Percentiles rank a stretch among this genome's conserved stretches.
Conservation (phyloP, 768 basidiomycete genomes). For the Termitomyces sp. region DNA sequence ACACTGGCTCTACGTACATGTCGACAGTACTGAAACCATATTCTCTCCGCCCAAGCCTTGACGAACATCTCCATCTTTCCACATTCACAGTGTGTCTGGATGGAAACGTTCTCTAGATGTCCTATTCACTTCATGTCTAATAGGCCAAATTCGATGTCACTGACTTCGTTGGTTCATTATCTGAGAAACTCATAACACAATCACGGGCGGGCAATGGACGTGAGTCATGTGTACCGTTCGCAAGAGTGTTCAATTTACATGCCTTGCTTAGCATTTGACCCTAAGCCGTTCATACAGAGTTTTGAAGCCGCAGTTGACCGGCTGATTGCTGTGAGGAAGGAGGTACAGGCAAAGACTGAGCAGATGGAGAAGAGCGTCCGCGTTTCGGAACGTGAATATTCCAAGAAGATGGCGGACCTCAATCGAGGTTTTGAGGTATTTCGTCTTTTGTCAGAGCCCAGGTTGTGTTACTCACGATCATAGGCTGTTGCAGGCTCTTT, state of each 20-base stretch:
- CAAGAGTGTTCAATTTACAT: neutral
- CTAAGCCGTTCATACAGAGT: conserved; percentile 86
- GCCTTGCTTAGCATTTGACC: conserved; percentile 72
- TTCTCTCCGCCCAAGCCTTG: conserved; percentile 46
- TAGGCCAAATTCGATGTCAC: conserved; percentile 91
- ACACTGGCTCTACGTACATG: conserved; percentile 4
- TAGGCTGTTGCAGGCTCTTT: conserved; percentile 89
- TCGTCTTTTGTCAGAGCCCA: neutral
- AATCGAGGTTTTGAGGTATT: conserved; percentile 89
- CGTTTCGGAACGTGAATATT: conserved; percentile 88
- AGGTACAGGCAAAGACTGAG: conserved; percentile 87
- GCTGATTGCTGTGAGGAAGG: conserved; percentile 80
- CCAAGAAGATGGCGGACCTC: conserved; percentile 88
- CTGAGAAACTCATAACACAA: conserved; percentile 82
- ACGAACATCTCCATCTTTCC: conserved; percentile 46
- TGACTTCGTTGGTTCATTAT: conserved; percentile 80
- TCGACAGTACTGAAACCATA: conserved; percentile 5
- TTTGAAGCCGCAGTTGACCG: conserved; percentile 91
- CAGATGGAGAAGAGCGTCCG: conserved; percentile 90
- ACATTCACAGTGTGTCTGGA: conserved; percentile 45
- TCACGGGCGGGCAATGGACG: conserved; percentile 84
- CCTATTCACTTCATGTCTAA: conserved; percentile 1
- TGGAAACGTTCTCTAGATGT: neutral
- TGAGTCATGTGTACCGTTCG: conserved; percentile 23
- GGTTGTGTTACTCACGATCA: conserved; percentile 2